Evolutionary conservation across 169 alveolate species (phyloP), one percentile per base, ranked within the genome.

Genomic region (Eimeria necatrix): DNA sequence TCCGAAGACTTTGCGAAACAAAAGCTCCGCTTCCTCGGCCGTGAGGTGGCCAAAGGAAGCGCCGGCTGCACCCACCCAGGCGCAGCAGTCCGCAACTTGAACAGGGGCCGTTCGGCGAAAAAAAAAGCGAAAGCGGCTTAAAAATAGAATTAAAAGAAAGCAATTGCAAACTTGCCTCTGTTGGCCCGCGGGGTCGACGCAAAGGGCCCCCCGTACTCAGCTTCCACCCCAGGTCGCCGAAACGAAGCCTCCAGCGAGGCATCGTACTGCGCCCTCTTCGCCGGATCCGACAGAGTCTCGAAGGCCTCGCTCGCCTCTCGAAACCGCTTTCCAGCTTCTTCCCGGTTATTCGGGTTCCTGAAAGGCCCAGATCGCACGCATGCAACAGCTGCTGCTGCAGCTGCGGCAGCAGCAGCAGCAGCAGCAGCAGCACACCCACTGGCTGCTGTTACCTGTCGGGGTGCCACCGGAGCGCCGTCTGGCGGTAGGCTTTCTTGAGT

Each of bases 221-320:
- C 20, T 20, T 32, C 46, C 32, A 73, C 76, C 5, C 91, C 64
- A n/a, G 60, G n/a, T 48, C 56, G 91, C 0, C 59, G 78, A 12
- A 5, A 56, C 8, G 76, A 52, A 2, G 74, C 56, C 3, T 83
- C 48, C 61, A 83, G 76, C 12, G 91, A 24, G 0, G 95, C 70
- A 81, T 94, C 96, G 64, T 94, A 94, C 74, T 68, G 89, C 52
- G 85, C 76, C 88, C 99, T 96, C 87, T 98, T 98, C 48, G 97
- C 96, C 22, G 98, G 96, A 93, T 98, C 98, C 16, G 99, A 97
- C 53, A 98, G 96, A 1, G 98, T 97, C 78, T 98, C 97, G 91
- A 98, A 98, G 4, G 99, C 99, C 94, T 98, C 99, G 61, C 98
- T 97, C 49, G 98, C 97, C 73, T 97, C 95, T 88, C 98, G 98